Conservation (phyloP, 306 rosid species). For the Trifolium pratense region DNA sequence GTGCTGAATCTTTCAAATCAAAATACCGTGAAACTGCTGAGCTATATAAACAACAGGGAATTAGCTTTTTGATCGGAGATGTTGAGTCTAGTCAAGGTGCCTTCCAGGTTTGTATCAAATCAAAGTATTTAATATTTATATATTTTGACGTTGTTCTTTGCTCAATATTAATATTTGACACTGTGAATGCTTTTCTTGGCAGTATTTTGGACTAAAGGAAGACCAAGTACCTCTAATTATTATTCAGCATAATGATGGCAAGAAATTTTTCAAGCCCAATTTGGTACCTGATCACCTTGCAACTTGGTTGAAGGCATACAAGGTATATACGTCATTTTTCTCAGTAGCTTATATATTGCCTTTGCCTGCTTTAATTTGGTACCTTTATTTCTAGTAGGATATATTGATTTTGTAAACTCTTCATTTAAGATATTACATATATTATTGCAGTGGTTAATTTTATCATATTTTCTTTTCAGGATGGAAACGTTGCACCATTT, state of each 20-base stretch:
- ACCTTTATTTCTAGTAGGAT: background rate
- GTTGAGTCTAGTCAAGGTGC: slow-evolving; percentile 73
- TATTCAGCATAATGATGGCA: slow-evolving; percentile 68
- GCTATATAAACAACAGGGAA: slow-evolving; percentile 58
- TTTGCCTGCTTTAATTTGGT: no score
- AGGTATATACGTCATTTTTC: slow-evolving; percentile 57
- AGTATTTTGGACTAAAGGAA: slow-evolving; percentile 89
- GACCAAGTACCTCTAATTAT: slow-evolving; percentile 81
- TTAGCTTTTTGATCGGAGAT: slow-evolving; percentile 86
- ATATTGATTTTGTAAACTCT: background rate
- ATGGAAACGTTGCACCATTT: slow-evolving; percentile 65
- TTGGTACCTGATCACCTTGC: slow-evolving; percentile 73
- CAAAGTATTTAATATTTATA: slow-evolving; percentile 11
- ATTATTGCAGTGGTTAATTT: background rate
- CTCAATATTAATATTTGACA: slow-evolving; percentile 32
- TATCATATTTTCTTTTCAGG: slow-evolving; percentile 55
- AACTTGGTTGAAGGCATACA: slow-evolving; percentile 81
- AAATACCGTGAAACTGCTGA: slow-evolving; percentile 80
- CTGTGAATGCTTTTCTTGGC: slow-evolving; percentile 39
- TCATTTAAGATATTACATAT: background rate
- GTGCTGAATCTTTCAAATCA: slow-evolving; percentile 65
- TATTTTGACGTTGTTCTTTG: slow-evolving; percentile 1
- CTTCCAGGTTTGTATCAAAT: slow-evolving; percentile 70
- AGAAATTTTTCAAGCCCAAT: slow-evolving; percentile 71
- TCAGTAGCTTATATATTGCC: slow-evolving; percentile 14